A percentile compares a stretch with the other conserved stretches of the same genome.
Conservation (phyloP, 75 land plant genomes). For the Sequoia sempervirens region DNA sequence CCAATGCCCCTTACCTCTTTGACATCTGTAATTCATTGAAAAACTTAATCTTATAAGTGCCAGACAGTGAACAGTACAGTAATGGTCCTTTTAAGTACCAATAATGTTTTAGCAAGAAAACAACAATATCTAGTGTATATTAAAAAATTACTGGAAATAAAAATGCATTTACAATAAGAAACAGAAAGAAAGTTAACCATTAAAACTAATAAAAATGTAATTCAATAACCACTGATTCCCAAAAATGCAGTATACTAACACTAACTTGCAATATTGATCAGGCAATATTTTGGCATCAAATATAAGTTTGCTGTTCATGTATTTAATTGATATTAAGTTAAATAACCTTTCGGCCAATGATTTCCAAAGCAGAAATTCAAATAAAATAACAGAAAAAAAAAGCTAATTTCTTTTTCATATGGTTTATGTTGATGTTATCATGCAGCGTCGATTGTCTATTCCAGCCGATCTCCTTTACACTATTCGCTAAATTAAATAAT, state of each 20-base stretch:
- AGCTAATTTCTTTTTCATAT: background rate
- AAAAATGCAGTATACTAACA: background rate
- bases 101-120: background rate
- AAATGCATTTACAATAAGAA: background rate
- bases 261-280: background rate
- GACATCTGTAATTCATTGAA: slow-evolving; percentile 43
- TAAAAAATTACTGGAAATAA: background rate
- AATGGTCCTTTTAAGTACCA: background rate
- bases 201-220: background rate
- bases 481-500: too few relatives aligned
- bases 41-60: background rate
- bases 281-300: background rate
- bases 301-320: background rate
- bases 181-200: background rate
- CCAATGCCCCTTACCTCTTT: slow-evolving; percentile 87
- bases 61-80: background rate
- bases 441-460: too few relatives aligned
- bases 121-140: background rate
- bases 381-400: background rate
- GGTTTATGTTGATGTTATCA: too few relatives aligned
- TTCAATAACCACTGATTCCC: background rate
- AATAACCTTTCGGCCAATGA: background rate
- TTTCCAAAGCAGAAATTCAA: background rate
- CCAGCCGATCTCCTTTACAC: too few relatives aligned
- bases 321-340: background rate